phyloP scores from a whole-genome alignment of 169 alveolate genomes.

The Eimeria sp. region DNA sequence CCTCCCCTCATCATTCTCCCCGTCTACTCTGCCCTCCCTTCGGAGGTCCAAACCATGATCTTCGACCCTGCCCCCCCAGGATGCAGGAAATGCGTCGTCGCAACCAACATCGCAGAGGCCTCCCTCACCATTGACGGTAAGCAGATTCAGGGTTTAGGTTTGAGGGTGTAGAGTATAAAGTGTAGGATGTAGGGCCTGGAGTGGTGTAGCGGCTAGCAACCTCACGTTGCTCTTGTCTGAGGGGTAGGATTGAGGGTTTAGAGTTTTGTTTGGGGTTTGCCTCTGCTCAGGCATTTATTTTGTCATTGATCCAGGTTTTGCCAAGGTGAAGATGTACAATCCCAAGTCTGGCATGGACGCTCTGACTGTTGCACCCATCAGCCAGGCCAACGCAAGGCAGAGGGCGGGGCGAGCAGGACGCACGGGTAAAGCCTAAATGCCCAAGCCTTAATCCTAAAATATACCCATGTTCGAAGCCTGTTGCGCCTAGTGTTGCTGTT shows the following conservation, averaged over 20 bases:
- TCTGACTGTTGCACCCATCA: slow-evolving; percentile 98
- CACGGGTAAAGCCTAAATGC: slow-evolving; percentile 91
- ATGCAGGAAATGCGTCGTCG: slow-evolving; percentile 98
- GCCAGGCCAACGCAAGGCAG: slow-evolving; percentile 99
- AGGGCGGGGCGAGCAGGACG: slow-evolving; percentile 99
- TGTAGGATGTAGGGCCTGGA: not conserved
- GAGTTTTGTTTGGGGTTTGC: not conserved
- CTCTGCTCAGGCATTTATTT: slow-evolving; percentile 94
- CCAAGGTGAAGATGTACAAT: slow-evolving; percentile 98
- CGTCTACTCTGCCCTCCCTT: slow-evolving; percentile 98
- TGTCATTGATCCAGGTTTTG: slow-evolving; percentile 99
- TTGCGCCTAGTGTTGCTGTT: too few relatives aligned
- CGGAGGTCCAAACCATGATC: slow-evolving; percentile 98
- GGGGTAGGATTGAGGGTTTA: not conserved
- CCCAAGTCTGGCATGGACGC: slow-evolving; percentile 99
- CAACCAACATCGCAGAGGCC: slow-evolving; percentile 99
- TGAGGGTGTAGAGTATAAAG: not conserved
- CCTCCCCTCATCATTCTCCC: slow-evolving; percentile 98
- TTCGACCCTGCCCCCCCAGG: slow-evolving; percentile 99
- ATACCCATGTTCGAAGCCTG: not conserved
- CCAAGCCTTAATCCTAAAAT: not conserved
- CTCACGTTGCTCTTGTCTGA: too few relatives aligned
- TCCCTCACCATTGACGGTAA: slow-evolving; percentile 99
- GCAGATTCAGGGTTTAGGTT: not conserved
- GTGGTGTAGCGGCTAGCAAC: not conserved